Conservation (phyloP, 768 basidiomycete species). For the Pleurotus tuber-regium region DNA sequence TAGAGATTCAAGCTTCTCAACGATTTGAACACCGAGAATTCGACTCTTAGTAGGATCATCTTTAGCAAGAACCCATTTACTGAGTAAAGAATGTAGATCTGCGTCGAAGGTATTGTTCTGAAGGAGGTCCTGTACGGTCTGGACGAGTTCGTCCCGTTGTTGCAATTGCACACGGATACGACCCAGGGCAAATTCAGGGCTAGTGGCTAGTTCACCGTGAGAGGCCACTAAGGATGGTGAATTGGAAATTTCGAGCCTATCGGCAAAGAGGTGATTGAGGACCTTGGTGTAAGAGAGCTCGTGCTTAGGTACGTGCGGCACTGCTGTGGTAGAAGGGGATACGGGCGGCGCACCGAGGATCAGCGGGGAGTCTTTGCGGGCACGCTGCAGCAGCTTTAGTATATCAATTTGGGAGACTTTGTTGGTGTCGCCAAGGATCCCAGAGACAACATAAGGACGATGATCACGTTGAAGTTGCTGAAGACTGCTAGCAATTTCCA, state of each 20-base stretch:
- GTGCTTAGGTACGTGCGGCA: constrained; percentile 80
- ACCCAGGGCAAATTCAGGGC: constrained; percentile 94
- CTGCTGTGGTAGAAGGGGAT: constrained; percentile 23
- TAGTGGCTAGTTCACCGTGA: constrained; percentile 76
- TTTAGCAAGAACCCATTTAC: constrained; percentile 76
- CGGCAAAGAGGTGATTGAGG: constrained; percentile 74
- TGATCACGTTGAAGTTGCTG: constrained; percentile 52
- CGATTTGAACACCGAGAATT: constrained; percentile 55
- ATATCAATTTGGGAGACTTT: constrained; percentile 42
- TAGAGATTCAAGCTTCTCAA: constrained; percentile 42
- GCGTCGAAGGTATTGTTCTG: constrained; percentile 37
- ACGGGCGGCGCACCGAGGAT: constrained; percentile 41
- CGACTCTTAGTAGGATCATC: constrained; percentile 68
- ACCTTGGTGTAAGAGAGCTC: constrained; percentile 92
- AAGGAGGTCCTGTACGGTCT: constrained; percentile 64
- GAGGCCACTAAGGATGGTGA: constrained; percentile 69
- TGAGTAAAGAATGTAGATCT: constrained; percentile 69
- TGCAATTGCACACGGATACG: constrained; percentile 83
- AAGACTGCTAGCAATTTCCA: constrained; percentile 74
- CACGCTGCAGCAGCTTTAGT: constrained; percentile 47
- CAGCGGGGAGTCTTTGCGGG: constrained; percentile 34
- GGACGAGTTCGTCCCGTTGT: constrained; percentile 64
- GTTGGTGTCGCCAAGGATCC: constrained; percentile 52
- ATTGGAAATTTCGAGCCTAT: constrained; percentile 82
- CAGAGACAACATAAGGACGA: constrained; percentile 58